Base-by-base conservation (phyloP, 2,329 filamentous ascomycete genomes). In the Aspergillus niger region DNA sequence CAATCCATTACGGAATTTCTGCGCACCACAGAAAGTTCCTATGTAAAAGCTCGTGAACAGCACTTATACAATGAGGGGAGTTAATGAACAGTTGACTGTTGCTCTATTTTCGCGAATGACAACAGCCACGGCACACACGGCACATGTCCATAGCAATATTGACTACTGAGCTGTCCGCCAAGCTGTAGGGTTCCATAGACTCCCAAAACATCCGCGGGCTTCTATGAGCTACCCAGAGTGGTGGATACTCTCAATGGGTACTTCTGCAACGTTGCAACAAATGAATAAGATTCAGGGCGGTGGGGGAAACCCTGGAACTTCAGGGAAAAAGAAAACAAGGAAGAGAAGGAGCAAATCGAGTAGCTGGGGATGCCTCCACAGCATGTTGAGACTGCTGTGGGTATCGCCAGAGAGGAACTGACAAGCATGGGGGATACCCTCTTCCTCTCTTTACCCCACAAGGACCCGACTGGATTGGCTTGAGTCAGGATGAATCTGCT, bases 201-300 rank as follows among this genome's bases (percentile, higher is more conserved):
- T 17, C 7, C 24, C 15, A 15, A 22, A 17, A 8, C 26, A 50
- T 50, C 47, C 10, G 26, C n/a, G 26, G 15, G 26, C 8, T 47
- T 13, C 17, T 15, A 44, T 50, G 55, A 53, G 57, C 52, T 58
- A 24, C 43, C 36, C 36, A 36, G 47, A 56, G 61, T 61, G 60
- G 63, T 61, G 61, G 63, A 43, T 49, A 47, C 8, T n/a, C 11
- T 10, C 8, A 38, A 55, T 22, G 47, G 15, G 5, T 24, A 50
- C 32, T 17, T 39, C 58, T 65, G 61, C 54, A 65, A 61, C 55
- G 47, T 63, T 61, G 50, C 48, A 56, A 38, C 20, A 47, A 52
- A 17, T 11, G 39, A 28, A 32, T 32, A 55, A 36, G 28, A 22
- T 22, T 47, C 53, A 55, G 53, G 53, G 53, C 53, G 41, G 39